Conservation (phyloP, 1,139 yeast genomes). For the Taphrina confusa region DNA sequence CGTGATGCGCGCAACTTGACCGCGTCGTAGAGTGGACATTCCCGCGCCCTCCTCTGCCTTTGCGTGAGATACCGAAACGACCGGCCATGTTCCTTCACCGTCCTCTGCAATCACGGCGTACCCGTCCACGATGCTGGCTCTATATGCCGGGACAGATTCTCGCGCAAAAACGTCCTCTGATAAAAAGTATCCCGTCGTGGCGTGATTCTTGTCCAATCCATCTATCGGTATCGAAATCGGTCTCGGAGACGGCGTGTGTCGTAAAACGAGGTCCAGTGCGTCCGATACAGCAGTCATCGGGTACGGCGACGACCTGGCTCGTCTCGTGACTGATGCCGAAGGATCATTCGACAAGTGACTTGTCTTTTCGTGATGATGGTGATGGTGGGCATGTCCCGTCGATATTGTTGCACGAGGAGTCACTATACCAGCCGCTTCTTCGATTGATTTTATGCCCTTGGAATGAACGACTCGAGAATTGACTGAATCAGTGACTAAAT, state of each 20-base stretch:
- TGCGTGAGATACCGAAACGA: conserved; percentile 52
- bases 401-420: not conserved
- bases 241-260: conserved; percentile 38
- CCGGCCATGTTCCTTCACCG: conserved; percentile 52
- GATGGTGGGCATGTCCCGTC: conserved; percentile 38
- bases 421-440: conserved; percentile 38
- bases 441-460: conserved; percentile 42
- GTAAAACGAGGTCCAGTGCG: conserved; percentile 46
- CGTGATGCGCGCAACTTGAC: conserved; percentile 52
- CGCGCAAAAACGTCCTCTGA: conserved; percentile 51
- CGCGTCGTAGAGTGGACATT: conserved; percentile 42
- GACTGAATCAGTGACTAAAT: conserved; percentile 45
- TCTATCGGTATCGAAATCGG: conserved; percentile 41
- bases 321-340: conserved; percentile 47
- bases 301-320: conserved; percentile 54
- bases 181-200: conserved; percentile 43
- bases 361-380: conserved; percentile 39
- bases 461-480: conserved; percentile 50
- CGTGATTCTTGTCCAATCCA: not conserved
- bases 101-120: conserved; percentile 53
- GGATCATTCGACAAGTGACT: conserved; percentile 45
- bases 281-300: conserved; percentile 51
- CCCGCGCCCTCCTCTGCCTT: conserved; percentile 41
- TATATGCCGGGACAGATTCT: conserved; percentile 51
- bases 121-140: conserved; percentile 58